A percentile compares a stretch with the other conserved stretches of the same genome.
Conservation (phyloP, 148 eudicot genomes). For the Chenopodium formosanum region DNA sequence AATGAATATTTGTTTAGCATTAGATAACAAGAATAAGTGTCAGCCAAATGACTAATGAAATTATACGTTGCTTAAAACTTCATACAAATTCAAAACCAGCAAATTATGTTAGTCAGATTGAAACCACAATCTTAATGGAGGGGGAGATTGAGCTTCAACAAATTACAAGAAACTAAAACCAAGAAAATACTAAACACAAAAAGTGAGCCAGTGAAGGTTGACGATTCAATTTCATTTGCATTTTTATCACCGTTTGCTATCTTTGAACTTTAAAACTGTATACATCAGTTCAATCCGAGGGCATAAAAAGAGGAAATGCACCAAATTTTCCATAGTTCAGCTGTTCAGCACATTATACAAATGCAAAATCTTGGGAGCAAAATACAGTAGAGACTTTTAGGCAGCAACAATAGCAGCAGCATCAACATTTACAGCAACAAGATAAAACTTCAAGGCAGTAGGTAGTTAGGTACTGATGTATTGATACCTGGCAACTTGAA, state of each 20-base stretch:
- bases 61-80: not conserved
- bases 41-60: not conserved
- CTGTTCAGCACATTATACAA: too few species aligned
- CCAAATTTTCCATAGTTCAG: too few species aligned
- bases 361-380: too few species aligned
- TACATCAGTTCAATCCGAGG: too few species aligned
- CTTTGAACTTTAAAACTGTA: slow-evolving; percentile 20
- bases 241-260: slow-evolving; percentile 39
- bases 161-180: not conserved
- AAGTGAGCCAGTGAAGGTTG: slow-evolving; percentile 16
- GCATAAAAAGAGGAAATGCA: too few species aligned
- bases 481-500: too few species aligned
- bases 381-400: too few species aligned
- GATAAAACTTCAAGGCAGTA: too few species aligned
- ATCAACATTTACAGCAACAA: too few species aligned
- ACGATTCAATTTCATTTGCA: slow-evolving; percentile 41
- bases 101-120: slow-evolving; percentile 8
- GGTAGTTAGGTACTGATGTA: too few species aligned
- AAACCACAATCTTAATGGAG: not conserved
- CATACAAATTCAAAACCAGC: slow-evolving; percentile 15
- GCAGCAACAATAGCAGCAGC: too few species aligned
- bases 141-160: slow-evolving; percentile 2
- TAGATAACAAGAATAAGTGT: not conserved
- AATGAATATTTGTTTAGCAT: not conserved
- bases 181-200: slow-evolving; percentile 4